Evolutionary conservation across 2,329 filamentous ascomycete species (phyloP).

Genomic region (Colletotrichum orbiculare): DNA sequence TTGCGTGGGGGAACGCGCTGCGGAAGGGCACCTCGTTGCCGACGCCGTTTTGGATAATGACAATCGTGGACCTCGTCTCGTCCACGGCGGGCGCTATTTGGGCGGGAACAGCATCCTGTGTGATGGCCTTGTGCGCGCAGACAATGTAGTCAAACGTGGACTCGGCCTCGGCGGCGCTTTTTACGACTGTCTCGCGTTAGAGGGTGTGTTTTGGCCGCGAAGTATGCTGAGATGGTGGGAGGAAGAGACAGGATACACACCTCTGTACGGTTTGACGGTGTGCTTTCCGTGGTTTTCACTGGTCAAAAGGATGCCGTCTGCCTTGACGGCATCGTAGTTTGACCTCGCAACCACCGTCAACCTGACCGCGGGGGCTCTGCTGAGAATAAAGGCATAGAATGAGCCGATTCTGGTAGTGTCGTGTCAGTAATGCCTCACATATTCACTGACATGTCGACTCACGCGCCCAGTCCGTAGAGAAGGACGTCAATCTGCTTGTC

Average conservation of each 20-base stretch:
- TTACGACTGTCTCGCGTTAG: constrained; percentile 49
- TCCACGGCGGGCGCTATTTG: constrained; percentile 50
- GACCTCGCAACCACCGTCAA: constrained; percentile 71
- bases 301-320: constrained; percentile 62
- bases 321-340: constrained; percentile 66
- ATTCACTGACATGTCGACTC: constrained; percentile 41
- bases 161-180: constrained; percentile 57
- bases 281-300: constrained; percentile 68
- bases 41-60: constrained; percentile 72
- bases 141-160: constrained; percentile 66
- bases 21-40: constrained; percentile 67
- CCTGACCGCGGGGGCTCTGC: constrained; percentile 54
- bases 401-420: constrained; percentile 59
- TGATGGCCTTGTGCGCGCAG: constrained; percentile 65
- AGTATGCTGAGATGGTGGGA: not conserved
- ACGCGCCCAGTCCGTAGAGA: constrained; percentile 66
- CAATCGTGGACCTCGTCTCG: constrained; percentile 58
- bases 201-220: not conserved
- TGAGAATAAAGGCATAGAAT: constrained; percentile 67
- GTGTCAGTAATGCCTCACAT: constrained; percentile 3
- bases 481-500: constrained; percentile 48
- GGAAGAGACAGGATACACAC: constrained; percentile 40
- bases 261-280: constrained; percentile 57
- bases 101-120: constrained; percentile 50
- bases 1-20: constrained; percentile 58